phyloP scores from a whole-genome alignment of 441 rosid genomes.

The Populus trichocarpa region DNA sequence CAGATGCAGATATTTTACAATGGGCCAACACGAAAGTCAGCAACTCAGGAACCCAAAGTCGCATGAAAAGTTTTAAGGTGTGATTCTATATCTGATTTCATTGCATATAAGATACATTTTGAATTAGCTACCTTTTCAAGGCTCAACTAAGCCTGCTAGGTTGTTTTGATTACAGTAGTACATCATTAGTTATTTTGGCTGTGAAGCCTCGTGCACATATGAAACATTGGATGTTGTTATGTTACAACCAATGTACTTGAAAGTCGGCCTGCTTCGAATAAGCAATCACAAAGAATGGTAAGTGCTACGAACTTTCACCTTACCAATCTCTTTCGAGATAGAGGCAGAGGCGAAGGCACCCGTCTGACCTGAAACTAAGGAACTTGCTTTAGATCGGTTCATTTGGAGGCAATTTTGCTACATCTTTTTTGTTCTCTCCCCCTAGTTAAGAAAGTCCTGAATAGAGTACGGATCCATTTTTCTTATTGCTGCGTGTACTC shows the following conservation, averaged over 20 bases:
- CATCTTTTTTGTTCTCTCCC: too few relatives aligned
- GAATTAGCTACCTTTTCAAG: background rate
- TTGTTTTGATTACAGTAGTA: background rate
- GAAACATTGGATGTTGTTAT: background rate
- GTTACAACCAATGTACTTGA: background rate
- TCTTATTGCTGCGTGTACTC: too few relatives aligned
- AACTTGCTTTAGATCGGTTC: too few relatives aligned
- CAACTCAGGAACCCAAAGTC: slow-evolving; percentile 58
- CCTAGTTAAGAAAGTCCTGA: too few relatives aligned
- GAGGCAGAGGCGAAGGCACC: background rate
- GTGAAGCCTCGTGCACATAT: background rate
- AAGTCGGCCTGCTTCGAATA: background rate
- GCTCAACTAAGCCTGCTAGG: background rate
- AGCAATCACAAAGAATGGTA: background rate
- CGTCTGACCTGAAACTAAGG: background rate
- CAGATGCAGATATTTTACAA: slow-evolving; percentile 70
- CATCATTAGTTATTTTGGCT: background rate
- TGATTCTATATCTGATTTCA: background rate
- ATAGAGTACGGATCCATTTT: too few relatives aligned
- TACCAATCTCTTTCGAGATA: background rate
- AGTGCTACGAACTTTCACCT: background rate
- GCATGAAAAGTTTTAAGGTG: slow-evolving; percentile 65
- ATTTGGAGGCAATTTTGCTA: too few relatives aligned
- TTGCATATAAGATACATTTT: background rate
- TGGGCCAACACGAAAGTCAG: slow-evolving; percentile 91